Evolutionary conservation across 75 land plant genomes (phyloP).

Genomic region (Pinus taeda): DNA sequence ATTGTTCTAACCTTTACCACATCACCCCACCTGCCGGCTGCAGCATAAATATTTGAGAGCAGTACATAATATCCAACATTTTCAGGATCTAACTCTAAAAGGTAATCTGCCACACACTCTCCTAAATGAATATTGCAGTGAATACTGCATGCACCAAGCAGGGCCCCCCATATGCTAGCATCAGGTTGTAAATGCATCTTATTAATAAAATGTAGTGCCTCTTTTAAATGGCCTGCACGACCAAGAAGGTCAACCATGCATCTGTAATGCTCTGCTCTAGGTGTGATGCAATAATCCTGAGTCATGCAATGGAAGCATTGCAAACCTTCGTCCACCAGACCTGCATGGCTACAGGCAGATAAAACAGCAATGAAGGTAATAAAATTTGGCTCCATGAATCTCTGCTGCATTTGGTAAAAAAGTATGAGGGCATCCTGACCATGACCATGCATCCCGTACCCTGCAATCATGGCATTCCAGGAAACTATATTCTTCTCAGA

Average conservation of each 20-base stretch:
- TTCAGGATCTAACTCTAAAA: slow-evolving; percentile 24
- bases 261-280: slow-evolving; percentile 33
- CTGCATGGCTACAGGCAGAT: slow-evolving; percentile 33
- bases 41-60: slow-evolving; percentile 33
- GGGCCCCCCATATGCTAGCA: slow-evolving; percentile 30
- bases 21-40: neutral
- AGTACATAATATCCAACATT: slow-evolving; percentile 17
- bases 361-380: slow-evolving; percentile 32
- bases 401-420: slow-evolving; percentile 19
- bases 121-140: slow-evolving; percentile 24
- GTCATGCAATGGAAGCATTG: slow-evolving; percentile 30
- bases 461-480: slow-evolving; percentile 44
- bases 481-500: slow-evolving; percentile 24
- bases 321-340: slow-evolving; percentile 22
- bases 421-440: slow-evolving; percentile 21
- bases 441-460: slow-evolving; percentile 30
- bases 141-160: slow-evolving; percentile 40
- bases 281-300: slow-evolving; percentile 19
- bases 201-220: slow-evolving; percentile 30
- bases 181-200: slow-evolving; percentile 42
- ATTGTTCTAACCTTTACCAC: neutral
- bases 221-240: slow-evolving; percentile 24
- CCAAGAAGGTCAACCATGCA: slow-evolving; percentile 54
- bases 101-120: slow-evolving; percentile 7
- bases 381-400: slow-evolving; percentile 20